These are phyloP conservation scores for Ogataea ramenticola DNA, from an alignment of 805 yeast species.

Conservation along the genomic window DNA sequence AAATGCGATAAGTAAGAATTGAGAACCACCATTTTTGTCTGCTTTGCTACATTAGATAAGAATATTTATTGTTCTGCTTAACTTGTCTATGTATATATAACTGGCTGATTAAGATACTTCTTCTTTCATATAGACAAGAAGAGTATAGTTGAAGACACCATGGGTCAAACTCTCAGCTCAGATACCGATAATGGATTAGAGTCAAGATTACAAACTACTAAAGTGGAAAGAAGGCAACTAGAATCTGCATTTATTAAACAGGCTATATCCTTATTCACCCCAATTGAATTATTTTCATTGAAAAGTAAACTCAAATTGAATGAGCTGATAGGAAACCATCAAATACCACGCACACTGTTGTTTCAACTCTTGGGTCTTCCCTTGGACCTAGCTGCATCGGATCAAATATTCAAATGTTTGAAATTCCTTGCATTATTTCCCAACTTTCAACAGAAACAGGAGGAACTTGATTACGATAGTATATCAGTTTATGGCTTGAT, in stretches of 20 bases:
- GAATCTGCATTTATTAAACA: conserved; percentile 12
- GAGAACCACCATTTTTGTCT: background rate
- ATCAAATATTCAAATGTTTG: conserved; percentile 33
- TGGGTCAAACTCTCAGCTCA: conserved; percentile 13
- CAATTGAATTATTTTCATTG: conserved; percentile 18
- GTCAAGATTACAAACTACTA: conserved; percentile 4
- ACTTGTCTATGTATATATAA: no score
- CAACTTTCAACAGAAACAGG: conserved; percentile 6
- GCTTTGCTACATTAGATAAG: no score
- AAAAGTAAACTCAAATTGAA: conserved; percentile 14
- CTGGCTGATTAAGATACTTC: no score
- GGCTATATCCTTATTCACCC: conserved; percentile 12
- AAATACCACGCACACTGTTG: conserved; percentile 21
- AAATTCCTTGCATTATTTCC: conserved; percentile 28
- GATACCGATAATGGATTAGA: conserved; percentile 2
- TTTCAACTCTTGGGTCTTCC: conserved; percentile 28
- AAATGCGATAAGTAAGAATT: background rate
- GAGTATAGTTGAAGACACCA: no score
- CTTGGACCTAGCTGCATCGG: conserved; percentile 18
- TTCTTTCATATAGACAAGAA: no score
- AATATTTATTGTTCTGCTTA: no score
- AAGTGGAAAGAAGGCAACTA: conserved; percentile 9
- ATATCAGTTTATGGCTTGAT: conserved; percentile 33
- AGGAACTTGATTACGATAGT: conserved; percentile 8
- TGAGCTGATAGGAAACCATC: conserved; percentile 16